A percentile compares a stretch with the other conserved stretches of the same genome.
Conservation (phyloP, 306 rosid genomes). For the Vicia faba region DNA sequence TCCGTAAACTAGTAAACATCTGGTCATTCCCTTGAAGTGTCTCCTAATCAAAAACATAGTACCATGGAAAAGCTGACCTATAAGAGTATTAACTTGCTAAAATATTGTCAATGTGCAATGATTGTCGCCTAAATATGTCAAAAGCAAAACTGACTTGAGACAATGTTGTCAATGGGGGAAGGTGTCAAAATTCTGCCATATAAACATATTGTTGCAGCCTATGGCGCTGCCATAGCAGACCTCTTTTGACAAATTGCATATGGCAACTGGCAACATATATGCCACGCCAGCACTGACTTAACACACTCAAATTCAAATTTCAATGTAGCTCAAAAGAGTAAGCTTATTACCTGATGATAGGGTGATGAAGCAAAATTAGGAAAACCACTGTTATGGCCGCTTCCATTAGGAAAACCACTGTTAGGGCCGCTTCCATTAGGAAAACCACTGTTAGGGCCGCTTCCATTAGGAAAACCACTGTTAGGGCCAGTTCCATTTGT, state of each 20-base stretch:
- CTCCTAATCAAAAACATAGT: constrained; percentile 5
- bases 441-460: constrained; percentile 62
- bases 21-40: not conserved
- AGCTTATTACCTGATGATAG: constrained; percentile 58
- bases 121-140: constrained; percentile 5
- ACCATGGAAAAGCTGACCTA: not conserved
- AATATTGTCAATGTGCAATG: not conserved
- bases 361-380: constrained; percentile 54
- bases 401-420: constrained; percentile 56
- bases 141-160: not conserved
- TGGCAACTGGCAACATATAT: not conserved
- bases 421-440: constrained; percentile 53
- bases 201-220: not conserved
- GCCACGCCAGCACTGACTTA: not conserved
- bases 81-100: not conserved
- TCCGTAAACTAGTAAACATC: not conserved
- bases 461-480: constrained; percentile 19
- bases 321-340: constrained; percentile 3
- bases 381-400: constrained; percentile 61
- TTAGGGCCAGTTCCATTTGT: constrained; percentile 60
- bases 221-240: not conserved
- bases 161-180: not conserved
- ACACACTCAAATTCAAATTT: constrained; percentile 17
- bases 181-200: not conserved
- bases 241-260: not conserved